Conservation (phyloP, 805 yeast genomes). For the Dipodascopsis tothii region DNA sequence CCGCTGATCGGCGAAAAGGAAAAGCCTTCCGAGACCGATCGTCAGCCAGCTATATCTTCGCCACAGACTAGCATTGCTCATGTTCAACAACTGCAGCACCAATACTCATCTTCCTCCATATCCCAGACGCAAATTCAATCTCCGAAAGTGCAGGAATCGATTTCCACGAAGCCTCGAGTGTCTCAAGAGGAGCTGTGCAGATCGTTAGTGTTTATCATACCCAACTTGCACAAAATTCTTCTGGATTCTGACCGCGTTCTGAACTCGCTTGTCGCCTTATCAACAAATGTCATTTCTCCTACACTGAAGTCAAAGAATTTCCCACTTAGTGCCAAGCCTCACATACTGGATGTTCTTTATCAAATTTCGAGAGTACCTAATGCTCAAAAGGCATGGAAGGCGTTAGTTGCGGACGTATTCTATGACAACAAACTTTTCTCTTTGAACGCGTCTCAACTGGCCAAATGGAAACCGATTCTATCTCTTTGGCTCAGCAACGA, state of each 20-base stretch:
- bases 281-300: constrained; percentile 49
- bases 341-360: constrained; percentile 41
- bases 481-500: constrained; percentile 58
- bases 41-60: neutral
- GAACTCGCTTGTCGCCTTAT: constrained; percentile 43
- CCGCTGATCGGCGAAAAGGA: constrained; percentile 10
- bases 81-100: neutral
- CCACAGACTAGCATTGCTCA: neutral
- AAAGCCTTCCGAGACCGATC: constrained; percentile 4
- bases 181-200: constrained; percentile 41
- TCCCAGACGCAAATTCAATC: too few species aligned
- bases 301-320: constrained; percentile 41
- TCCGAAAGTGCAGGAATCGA: constrained; percentile 1
- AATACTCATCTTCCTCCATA: neutral
- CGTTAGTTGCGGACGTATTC: constrained; percentile 54
- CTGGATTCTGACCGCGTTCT: constrained; percentile 57
- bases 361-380: constrained; percentile 30
- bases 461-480: constrained; percentile 51
- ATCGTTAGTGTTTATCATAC: constrained; percentile 37
- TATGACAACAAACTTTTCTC: constrained; percentile 54
- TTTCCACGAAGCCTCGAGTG: constrained; percentile 18
- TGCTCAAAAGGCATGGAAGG: constrained; percentile 54
- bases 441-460: constrained; percentile 28
- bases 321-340: constrained; percentile 35
- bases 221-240: constrained; percentile 38